Base-by-base conservation (phyloP, 768 basidiomycete species). In the Porpolomopsis calyptriformis region DNA sequence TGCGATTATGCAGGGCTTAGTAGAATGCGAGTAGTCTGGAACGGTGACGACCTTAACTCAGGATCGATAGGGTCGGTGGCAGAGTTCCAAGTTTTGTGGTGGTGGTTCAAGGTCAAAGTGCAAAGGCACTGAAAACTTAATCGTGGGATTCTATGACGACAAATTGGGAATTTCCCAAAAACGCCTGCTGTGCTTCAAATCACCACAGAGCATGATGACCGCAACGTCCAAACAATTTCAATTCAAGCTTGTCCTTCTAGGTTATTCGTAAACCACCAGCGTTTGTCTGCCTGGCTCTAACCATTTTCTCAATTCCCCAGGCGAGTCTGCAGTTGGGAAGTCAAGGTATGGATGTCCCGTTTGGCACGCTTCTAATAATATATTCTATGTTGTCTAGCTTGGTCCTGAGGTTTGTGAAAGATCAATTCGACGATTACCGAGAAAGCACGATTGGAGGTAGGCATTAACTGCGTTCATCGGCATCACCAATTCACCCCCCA, bases 311-410 rank as follows among this genome's bases (percentile, higher is more conserved):
- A 29, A 14, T 49, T 20, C 37, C 47, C 22, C 59, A 96, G 92
- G 93, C 57, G 93, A 97, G 71, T 92, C 88, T 33, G 94, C 96
- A 36, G 96, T 99, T 41, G 96, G 96, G 43, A 99, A 99, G 73
- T 89, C 85, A 50, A 89, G 87, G 88, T 88, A 65, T 46, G 59
- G 52, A 23, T 43, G n/a, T 18, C 23, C 18, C 25, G 26, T 19
- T 25, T 10, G 11, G 18, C 18, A 26, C 35, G 14, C 22, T 23
- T 36, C 22, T 43, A 11, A 20, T 18, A 7, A 14, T 18, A 31
- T 40, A 26, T 27, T 14, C 20, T 39, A 23, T 44, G 54, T 46
- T 43, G 46, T 54, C 60, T 58, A 93, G 89, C 68, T 67, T 98
- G 52, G 96, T 99, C 43, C 70, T 98, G 51, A 78, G 93, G 48